Percentiles rank a stretch among this genome's conserved stretches.
These are phyloP conservation scores for Triglochin maritima DNA, from an alignment of 106 monocot genomes.

Conservation along the genomic window DNA sequence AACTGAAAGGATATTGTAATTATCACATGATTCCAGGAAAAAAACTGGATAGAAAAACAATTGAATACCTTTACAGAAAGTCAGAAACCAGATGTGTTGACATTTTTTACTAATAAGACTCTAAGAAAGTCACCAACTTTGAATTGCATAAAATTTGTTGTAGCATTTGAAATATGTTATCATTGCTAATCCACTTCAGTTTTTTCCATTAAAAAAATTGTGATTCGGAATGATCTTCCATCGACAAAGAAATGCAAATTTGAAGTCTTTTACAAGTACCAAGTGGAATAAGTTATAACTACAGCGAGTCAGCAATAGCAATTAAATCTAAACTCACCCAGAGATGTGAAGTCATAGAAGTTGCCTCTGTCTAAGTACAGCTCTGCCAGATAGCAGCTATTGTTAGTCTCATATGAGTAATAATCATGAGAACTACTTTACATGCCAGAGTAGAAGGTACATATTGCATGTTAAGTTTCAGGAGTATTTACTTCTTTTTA, in stretches of 20 bases:
- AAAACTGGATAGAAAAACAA: too few relatives aligned
- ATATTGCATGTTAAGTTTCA: not conserved
- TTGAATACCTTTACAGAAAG: too few relatives aligned
- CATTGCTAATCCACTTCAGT: too few relatives aligned
- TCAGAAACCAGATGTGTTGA: too few relatives aligned
- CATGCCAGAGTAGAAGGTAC: not conserved
- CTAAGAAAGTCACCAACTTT: too few relatives aligned
- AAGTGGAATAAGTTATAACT: not conserved
- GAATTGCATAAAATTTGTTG: too few relatives aligned
- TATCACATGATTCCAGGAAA: too few relatives aligned
- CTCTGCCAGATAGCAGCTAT: conserved; percentile 46
- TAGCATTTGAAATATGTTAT: too few relatives aligned
- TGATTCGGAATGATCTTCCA: too few relatives aligned
- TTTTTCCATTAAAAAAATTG: too few relatives aligned
- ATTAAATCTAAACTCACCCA: conserved; percentile 41
- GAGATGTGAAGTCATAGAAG: conserved; percentile 95
- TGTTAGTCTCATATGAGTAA: not conserved
- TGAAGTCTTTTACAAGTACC: not conserved
- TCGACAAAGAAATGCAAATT: not conserved
- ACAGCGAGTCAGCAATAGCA: not conserved
- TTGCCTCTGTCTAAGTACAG: conserved; percentile 82
- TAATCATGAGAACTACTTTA: not conserved
- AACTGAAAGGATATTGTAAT: too few relatives aligned
- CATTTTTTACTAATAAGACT: too few relatives aligned
- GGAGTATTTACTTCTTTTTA: not conserved